Conservation (phyloP, 192 early-diverging fungal genomes). For the Jimgerdemannia flammicorona region DNA sequence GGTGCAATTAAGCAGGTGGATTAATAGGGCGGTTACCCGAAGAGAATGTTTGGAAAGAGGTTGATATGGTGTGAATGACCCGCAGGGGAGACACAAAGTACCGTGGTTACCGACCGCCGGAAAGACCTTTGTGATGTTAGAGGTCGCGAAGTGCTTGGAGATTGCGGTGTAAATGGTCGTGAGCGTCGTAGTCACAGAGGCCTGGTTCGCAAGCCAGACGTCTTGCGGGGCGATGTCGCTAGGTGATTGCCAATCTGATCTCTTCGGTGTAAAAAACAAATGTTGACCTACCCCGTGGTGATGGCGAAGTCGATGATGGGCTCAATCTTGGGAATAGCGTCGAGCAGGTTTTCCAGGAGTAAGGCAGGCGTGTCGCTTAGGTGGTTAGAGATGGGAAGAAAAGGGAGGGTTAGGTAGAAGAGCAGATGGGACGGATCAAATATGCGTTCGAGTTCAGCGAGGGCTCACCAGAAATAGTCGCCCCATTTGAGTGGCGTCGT, state of each 20-base stretch:
- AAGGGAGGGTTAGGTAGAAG: background rate
- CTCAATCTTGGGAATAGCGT: slow-evolving; percentile 39
- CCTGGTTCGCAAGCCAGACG: slow-evolving; percentile 41
- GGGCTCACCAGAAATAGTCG: slow-evolving; percentile 20
- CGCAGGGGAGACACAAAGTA: background rate
- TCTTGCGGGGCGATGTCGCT: slow-evolving; percentile 53
- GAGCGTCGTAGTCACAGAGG: slow-evolving; percentile 23
- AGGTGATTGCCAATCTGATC: background rate
- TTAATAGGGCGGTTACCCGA: too few species aligned
- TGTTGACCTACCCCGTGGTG: slow-evolving; percentile 50
- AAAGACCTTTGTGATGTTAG: slow-evolving; percentile 33
- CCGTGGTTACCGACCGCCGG: slow-evolving; percentile 58
- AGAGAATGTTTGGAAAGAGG: too few species aligned
- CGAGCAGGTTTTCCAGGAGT: slow-evolving; percentile 38
- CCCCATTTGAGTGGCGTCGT: slow-evolving; percentile 33
- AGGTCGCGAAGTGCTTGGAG: slow-evolving; percentile 22
- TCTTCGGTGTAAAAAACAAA: slow-evolving; percentile 32
- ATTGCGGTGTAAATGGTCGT: background rate
- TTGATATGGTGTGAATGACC: too few species aligned
- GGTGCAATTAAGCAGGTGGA: too few species aligned
- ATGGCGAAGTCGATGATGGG: slow-evolving; percentile 41
- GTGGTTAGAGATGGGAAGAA: slow-evolving; percentile 14
- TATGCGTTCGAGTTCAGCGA: background rate
- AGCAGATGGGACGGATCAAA: background rate
- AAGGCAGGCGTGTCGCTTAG: slow-evolving; percentile 43